Evolutionary conservation across 1,284 basidiomycete genomes (phyloP), one percentile per base, ranked within the genome.

Genomic region (Ustilago loliicola): DNA sequence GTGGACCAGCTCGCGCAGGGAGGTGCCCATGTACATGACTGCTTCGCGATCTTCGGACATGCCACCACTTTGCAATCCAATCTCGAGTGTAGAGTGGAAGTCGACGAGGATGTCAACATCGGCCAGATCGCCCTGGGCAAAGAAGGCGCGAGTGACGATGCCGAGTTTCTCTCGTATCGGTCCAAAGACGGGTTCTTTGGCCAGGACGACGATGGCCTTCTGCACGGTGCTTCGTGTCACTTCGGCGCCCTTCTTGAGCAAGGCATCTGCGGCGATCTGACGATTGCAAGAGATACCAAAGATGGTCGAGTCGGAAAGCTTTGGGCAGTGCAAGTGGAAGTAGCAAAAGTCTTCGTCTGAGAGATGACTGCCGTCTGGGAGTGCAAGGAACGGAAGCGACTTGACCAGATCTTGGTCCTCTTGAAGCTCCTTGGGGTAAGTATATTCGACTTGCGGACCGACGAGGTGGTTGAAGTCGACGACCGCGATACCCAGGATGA

Each of bases 151-250:
- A 0, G 96, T 99, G 42, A 99, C 94, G 4, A 99, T 94, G n/a
- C 96, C 95, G 1, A 99, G 89, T 81, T 95, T 96, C 85, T 98
- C 95, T 47, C 93, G 92, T 21, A 86, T 82, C 0, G 86, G 83
- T 3, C 85, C 86, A 54, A 87, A 87, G 45, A 87, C 83, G n/a
- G 84, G 62, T 83, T 84, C 68, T 17, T 70, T 92, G 2, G 94
- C 95, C 38, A 99, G 89, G 2, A 99, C 93, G 0, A 99, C 94
- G 3, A 99, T 93, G 0, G 97, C 96, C 86, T 99, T 99, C 87
- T 99, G 96, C 0, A 99, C 96, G 17, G 93, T 98, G 30, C 93
- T 95, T 21, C 96, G 91, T 7, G 96, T 98, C 10, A 99, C 94
- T 82, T 98, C 95, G 17, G 91, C 89, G 29, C 91, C 91, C 82